Evolutionary conservation across 2,329 filamentous ascomycete genomes (phyloP).

Genomic region (Botrytis hyacinthi): DNA sequence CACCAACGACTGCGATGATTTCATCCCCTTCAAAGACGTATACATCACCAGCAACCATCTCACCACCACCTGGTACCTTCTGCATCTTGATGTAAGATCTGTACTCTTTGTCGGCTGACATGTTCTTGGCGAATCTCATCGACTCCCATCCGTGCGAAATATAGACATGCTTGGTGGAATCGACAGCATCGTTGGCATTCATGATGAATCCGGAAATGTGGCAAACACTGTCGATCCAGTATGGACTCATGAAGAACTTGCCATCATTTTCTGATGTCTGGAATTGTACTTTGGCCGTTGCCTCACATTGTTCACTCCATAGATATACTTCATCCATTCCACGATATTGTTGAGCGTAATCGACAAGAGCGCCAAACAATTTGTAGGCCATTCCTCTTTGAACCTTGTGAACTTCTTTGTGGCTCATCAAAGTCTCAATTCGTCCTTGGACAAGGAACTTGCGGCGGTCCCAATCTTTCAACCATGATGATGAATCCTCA

Average conservation of each 20-base stretch:
- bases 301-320: constrained; percentile 47
- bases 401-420: constrained; percentile 59
- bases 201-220: constrained; percentile 61
- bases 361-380: constrained; percentile 55
- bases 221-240: constrained; percentile 58
- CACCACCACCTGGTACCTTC: constrained; percentile 35
- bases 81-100: constrained; percentile 35
- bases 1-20: constrained; percentile 39
- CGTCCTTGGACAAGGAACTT: constrained; percentile 38
- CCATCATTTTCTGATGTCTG: constrained; percentile 49
- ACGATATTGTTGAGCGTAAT: constrained; percentile 51
- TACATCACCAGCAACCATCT: constrained; percentile 40
- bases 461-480: constrained; percentile 21
- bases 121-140: constrained; percentile 29
- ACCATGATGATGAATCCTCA: constrained; percentile 19
- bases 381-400: constrained; percentile 74
- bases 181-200: constrained; percentile 48
- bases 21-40: constrained; percentile 40
- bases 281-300: constrained; percentile 46
- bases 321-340: constrained; percentile 58
- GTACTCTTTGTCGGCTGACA: constrained; percentile 29
- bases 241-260: constrained; percentile 54
- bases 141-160: constrained; percentile 35
- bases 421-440: constrained; percentile 41
- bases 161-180: constrained; percentile 32